Evolutionary conservation across 139 green algal genomes (phyloP), one percentile per base, ranked within the genome.

Genomic region (Desmodesmus armatus): DNA sequence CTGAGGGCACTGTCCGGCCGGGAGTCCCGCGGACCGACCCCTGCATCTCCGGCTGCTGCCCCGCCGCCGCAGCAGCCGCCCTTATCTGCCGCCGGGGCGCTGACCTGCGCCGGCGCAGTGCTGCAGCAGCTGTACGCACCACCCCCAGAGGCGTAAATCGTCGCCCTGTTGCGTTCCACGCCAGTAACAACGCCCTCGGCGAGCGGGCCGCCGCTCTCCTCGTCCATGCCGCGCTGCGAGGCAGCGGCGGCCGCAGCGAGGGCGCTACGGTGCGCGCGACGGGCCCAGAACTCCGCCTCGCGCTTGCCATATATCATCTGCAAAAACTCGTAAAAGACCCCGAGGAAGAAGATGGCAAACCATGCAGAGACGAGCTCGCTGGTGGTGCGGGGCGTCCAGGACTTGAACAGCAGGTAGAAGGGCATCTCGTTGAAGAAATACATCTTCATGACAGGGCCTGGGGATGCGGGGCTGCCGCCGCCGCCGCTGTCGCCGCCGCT

Each of bases 381-480:
- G 2, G 13, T 77, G 29, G 40, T 85, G 40, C 17, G 17, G 0
- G 84, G 84, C 9, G 77, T 85, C 84, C 84, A 88, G 11, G 17
- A 33, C 53, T 88, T 88, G 75, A 88, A 88, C 47, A 88, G 66
- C 13, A 88, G 75, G 63, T 84, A 88, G 76, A 88, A 88, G 33
- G 84, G 84, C 17, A 84, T 25, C n/a, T 88, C 63, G 0, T 79
- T 70, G 39, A 85, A 85, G 25, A 88, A 88, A 66, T 88, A 88
- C 84, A 88, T 88, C 23, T 84, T 84, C 84, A 88, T 88, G 51
- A 84, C 75, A 3, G 84, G 84, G 40, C 74, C 83, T 1, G 51
- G 3, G 3, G 27, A 27, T 5, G 40, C 0, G 21, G 19, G 2
- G n/a, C 25, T 55, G 9, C 62, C 15, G n/a, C 62, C 40, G 67